These are phyloP conservation scores for Pseudopyricularia cyperi DNA, from an alignment of 2,329 filamentous ascomycete species.

Conservation along the genomic window DNA sequence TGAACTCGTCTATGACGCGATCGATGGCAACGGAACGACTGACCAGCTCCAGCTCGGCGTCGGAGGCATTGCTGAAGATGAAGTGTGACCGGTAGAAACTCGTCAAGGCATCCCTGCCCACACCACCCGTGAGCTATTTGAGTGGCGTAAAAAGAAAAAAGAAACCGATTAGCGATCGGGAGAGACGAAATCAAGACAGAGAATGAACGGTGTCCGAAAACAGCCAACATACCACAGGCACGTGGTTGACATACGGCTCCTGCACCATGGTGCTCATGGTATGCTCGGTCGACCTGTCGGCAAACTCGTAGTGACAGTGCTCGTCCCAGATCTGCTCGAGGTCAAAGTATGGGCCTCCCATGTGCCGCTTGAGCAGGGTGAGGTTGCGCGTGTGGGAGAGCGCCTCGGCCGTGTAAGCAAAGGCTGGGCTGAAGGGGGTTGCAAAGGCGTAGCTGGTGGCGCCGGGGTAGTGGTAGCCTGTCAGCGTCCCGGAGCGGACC, in stretches of 20 bases:
- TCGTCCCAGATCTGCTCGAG: constrained; percentile 71
- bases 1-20: constrained; percentile 58
- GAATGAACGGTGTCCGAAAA: too few species aligned
- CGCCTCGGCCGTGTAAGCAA: constrained; percentile 38
- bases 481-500: constrained; percentile 5
- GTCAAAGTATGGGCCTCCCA: constrained; percentile 56
- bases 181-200: constrained; percentile 12
- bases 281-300: constrained; percentile 50
- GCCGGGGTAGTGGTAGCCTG: constrained; percentile 1
- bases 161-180: too few species aligned
- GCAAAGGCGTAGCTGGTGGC: constrained; percentile 29
- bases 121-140: constrained; percentile 54
- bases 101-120: constrained; percentile 49
- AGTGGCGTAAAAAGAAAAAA: too few species aligned
- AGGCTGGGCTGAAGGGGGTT: constrained; percentile 34
- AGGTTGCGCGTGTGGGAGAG: constrained; percentile 55
- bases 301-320: constrained; percentile 61
- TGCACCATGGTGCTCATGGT: constrained; percentile 76
- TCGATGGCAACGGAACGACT: constrained; percentile 61
- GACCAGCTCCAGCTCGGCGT: constrained; percentile 54
- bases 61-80: constrained; percentile 58
- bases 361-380: constrained; percentile 47
- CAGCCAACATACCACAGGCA: constrained; percentile 18
- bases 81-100: constrained; percentile 63
- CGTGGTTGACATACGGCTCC: constrained; percentile 66